phyloP scores from a whole-genome alignment of 148 eudicot genomes.

The Persicaria maculosa region DNA sequence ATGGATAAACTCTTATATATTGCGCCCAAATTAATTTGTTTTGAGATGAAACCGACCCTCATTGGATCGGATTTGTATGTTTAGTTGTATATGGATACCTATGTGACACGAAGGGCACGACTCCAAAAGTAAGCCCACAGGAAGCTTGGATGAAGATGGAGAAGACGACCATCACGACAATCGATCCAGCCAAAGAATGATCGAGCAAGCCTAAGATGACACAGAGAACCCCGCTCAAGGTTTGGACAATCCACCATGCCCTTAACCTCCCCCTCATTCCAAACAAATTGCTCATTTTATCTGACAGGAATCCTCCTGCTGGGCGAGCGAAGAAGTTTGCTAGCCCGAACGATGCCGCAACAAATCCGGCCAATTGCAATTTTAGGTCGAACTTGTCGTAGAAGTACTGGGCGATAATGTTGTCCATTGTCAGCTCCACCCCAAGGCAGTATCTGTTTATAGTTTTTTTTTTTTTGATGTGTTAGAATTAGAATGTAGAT shows the following conservation, averaged over 20 bases:
- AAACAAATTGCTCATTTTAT: slow-evolving; percentile 39
- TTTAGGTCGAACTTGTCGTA: slow-evolving; percentile 53
- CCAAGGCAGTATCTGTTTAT: slow-evolving; percentile 85
- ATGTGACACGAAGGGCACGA: slow-evolving; percentile 75
- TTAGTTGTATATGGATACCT: slow-evolving; percentile 50
- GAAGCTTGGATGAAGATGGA: slow-evolving; percentile 79
- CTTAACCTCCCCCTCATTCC: slow-evolving; percentile 86
- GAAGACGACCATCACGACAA: slow-evolving; percentile 62
- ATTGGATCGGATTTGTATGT: too few species aligned
- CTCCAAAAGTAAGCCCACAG: slow-evolving; percentile 75
- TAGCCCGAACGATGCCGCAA: slow-evolving; percentile 75
- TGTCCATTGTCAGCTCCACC: slow-evolving; percentile 70
- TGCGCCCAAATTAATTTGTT: too few species aligned
- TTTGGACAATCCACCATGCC: slow-evolving; percentile 63
- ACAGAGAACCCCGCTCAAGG: slow-evolving; percentile 50
- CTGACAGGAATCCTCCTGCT: slow-evolving; percentile 63
- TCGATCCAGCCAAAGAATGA: slow-evolving; percentile 33
- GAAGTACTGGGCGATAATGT: slow-evolving; percentile 75
- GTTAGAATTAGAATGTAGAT: too few species aligned
- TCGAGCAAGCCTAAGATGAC: slow-evolving; percentile 42
- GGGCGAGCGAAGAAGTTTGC: slow-evolving; percentile 69
- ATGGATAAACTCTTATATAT: too few species aligned
- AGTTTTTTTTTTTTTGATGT: too few species aligned
- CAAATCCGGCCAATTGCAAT: slow-evolving; percentile 57
- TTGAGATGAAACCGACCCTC: too few species aligned